phyloP scores from a whole-genome alignment of 257 asterid genomes.

The Voacanga thouarsii region DNA sequence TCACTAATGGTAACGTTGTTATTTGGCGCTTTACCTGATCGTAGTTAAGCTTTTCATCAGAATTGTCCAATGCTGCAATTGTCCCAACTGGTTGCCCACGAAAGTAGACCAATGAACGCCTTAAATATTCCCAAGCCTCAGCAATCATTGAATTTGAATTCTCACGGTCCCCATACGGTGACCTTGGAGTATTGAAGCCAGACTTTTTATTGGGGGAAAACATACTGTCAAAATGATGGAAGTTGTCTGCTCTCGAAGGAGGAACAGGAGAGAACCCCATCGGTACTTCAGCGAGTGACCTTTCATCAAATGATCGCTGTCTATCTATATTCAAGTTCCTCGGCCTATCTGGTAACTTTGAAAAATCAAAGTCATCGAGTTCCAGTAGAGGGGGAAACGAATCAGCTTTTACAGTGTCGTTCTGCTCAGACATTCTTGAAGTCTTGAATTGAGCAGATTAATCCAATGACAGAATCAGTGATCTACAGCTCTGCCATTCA shows the following conservation, averaged over 20 bases:
- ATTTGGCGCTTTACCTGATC: conserved; percentile 60
- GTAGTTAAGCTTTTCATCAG: conserved; percentile 80
- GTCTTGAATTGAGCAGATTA: neutral
- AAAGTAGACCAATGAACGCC: conserved; percentile 65
- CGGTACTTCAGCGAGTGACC: conserved; percentile 52
- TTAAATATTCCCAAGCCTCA: conserved; percentile 77
- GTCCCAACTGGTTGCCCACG: conserved; percentile 89
- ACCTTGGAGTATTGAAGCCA: conserved; percentile 55
- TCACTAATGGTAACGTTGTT: neutral
- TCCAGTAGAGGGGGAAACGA: conserved; percentile 27
- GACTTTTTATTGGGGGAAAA: conserved; percentile 57
- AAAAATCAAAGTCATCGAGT: conserved; percentile 53
- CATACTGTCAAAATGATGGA: conserved; percentile 33
- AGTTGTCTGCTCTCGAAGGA: conserved; percentile 48
- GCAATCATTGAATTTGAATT: conserved; percentile 52
- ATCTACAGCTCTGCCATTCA: conserved; percentile 23
- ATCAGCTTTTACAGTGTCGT: conserved; percentile 38
- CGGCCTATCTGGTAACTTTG: conserved; percentile 41
- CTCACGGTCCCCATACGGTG: conserved; percentile 35
- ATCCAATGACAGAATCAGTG: neutral
- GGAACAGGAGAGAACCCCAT: conserved; percentile 51
- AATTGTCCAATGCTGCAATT: conserved; percentile 72
- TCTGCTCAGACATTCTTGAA: conserved; percentile 42
- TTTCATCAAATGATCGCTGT: conserved; percentile 61
- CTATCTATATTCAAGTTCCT: conserved; percentile 57